Percentiles rank a stretch among this genome's conserved stretches.
Conservation (phyloP, 495 filamentous ascomycete species). For the Annulohypoxylon moriforme region DNA sequence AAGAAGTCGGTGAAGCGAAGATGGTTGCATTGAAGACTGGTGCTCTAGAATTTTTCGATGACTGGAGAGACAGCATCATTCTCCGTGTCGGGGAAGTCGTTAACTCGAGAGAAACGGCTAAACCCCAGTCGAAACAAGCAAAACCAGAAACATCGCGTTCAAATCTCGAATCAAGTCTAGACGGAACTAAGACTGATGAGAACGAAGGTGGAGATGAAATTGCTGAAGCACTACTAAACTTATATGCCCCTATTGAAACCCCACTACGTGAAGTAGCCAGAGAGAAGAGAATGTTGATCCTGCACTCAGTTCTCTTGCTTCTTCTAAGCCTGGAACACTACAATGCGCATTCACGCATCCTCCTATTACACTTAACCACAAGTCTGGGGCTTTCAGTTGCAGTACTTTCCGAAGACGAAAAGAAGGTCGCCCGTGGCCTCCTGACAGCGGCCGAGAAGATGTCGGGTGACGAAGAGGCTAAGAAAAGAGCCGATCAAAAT, state of each 20-base stretch:
- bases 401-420: slow-evolving; percentile 77
- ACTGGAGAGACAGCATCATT: slow-evolving; percentile 71
- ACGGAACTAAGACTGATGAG: slow-evolving; percentile 39
- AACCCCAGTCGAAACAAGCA: slow-evolving; percentile 37
- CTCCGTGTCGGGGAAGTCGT: slow-evolving; percentile 73
- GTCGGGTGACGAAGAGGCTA: slow-evolving; percentile 72
- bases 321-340: slow-evolving; percentile 86
- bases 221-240: slow-evolving; percentile 61
- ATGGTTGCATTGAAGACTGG: slow-evolving; percentile 50
- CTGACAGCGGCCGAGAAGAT: slow-evolving; percentile 79
- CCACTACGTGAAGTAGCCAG: slow-evolving; percentile 53
- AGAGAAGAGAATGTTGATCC: slow-evolving; percentile 59
- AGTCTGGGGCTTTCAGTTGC: slow-evolving; percentile 74
- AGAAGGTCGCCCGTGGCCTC: slow-evolving; percentile 77
- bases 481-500: slow-evolving; percentile 75
- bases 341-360: slow-evolving; percentile 76
- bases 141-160: slow-evolving; percentile 22
- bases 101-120: slow-evolving; percentile 64
- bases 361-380: slow-evolving; percentile 76
- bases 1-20: slow-evolving; percentile 52
- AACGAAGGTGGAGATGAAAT: slow-evolving; percentile 25
- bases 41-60: slow-evolving; percentile 67
- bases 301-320: slow-evolving; percentile 75
- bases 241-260: slow-evolving; percentile 61
- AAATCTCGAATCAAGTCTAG: slow-evolving; percentile 15